Percentiles rank a stretch among this genome's conserved stretches.
These are phyloP conservation scores for Neurospora sp. DNA, from an alignment of 495 filamentous ascomycete species.

Conservation along the genomic window DNA sequence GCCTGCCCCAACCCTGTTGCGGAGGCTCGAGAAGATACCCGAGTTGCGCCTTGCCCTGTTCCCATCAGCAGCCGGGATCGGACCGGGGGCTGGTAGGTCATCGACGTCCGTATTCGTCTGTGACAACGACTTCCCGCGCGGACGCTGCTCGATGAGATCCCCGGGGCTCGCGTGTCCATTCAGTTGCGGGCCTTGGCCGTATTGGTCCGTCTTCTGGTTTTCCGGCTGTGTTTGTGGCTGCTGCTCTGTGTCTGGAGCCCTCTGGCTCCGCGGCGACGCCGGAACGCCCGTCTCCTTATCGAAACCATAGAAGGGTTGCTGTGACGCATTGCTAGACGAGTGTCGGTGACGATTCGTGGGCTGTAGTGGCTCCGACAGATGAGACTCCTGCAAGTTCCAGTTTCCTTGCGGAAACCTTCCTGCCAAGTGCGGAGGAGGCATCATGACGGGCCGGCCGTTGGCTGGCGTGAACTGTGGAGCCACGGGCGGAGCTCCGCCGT, in stretches of 20 bases:
- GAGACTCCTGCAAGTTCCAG: slow-evolving; percentile 37
- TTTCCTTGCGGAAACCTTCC: slow-evolving; percentile 20
- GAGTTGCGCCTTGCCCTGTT: slow-evolving; percentile 25
- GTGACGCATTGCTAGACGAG: slow-evolving; percentile 25
- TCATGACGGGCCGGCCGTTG: slow-evolving; percentile 5
- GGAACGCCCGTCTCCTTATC: slow-evolving; percentile 36
- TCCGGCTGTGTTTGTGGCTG: slow-evolving; percentile 7
- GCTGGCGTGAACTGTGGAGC: slow-evolving; percentile 1
- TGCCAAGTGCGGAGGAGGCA: slow-evolving; percentile 14
- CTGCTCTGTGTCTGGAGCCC: slow-evolving; percentile 7
- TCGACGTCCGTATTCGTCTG: slow-evolving; percentile 27
- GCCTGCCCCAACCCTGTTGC: slow-evolving; percentile 19
- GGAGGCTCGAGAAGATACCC: slow-evolving; percentile 26
- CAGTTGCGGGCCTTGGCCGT: slow-evolving; percentile 6
- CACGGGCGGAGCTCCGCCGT: slow-evolving; percentile 1
- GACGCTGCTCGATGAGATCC: not conserved
- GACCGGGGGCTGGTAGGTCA: slow-evolving; percentile 2
- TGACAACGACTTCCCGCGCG: slow-evolving; percentile 15
- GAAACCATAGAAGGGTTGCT: slow-evolving; percentile 24
- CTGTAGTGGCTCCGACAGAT: slow-evolving; percentile 33
- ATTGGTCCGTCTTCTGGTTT: slow-evolving; percentile 1
- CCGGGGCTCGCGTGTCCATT: not conserved
- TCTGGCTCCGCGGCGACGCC: slow-evolving; percentile 9
- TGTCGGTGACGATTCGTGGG: slow-evolving; percentile 24
- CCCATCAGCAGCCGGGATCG: slow-evolving; percentile 17